Conservation (phyloP, 1,284 basidiomycete species). For the Cutaneotrichosporon dermatis region DNA sequence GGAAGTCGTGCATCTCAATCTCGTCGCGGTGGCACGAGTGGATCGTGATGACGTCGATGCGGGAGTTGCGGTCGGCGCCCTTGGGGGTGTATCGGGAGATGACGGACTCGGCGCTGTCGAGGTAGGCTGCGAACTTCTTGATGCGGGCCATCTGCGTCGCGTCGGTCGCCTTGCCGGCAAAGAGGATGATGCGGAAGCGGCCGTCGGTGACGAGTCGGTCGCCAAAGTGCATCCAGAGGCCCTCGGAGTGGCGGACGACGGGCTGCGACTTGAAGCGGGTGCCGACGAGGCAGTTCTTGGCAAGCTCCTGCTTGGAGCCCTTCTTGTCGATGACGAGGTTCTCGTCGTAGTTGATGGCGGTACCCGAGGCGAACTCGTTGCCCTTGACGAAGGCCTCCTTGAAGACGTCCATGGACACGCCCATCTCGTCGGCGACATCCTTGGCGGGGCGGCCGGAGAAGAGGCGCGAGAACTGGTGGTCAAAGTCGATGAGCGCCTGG, state of each 20-base stretch:
- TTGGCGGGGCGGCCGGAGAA: conserved; percentile 63
- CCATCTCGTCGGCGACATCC: conserved; percentile 42
- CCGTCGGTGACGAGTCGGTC: conserved; percentile 63
- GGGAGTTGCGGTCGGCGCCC: conserved; percentile 29
- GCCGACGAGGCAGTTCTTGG: conserved; percentile 53
- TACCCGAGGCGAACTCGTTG: conserved; percentile 21
- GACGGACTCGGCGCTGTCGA: conserved; percentile 37
- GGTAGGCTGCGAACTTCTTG: conserved; percentile 51
- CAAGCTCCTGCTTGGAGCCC: conserved; percentile 12
- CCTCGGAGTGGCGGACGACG: conserved; percentile 61
- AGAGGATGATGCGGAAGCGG: conserved; percentile 68
- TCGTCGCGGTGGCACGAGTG: conserved; percentile 15
- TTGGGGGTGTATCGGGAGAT: conserved; percentile 42
- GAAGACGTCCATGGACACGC: conserved; percentile 51
- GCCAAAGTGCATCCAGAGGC: conserved; percentile 61
- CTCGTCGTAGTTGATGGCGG: conserved; percentile 44
- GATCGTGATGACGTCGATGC: conserved; percentile 20
- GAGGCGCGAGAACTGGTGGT: conserved; percentile 65
- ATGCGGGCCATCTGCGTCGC: conserved; percentile 50
- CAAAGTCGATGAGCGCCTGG: conserved; percentile 71
- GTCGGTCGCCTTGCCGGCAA: conserved; percentile 57
- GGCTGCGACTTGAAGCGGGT: conserved; percentile 49
- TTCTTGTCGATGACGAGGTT: conserved; percentile 2
- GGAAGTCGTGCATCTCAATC: conserved; percentile 16
- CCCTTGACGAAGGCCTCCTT: conserved; percentile 12